Conservation (phyloP, 2,329 filamentous ascomycete species). For the Microdochium trichocladiopsis region DNA sequence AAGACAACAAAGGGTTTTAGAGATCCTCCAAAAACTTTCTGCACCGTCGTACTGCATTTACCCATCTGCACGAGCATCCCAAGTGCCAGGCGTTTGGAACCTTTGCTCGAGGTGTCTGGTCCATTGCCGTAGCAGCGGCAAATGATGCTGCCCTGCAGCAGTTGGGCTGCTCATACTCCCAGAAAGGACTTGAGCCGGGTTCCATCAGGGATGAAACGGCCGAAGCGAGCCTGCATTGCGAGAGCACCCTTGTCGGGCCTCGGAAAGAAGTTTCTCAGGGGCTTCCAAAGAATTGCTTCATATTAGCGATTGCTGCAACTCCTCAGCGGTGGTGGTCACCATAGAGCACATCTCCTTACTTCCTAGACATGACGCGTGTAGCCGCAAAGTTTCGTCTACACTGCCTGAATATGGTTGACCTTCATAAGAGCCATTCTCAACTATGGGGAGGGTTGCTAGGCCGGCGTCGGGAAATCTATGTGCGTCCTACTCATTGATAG, state of each 20-base stretch:
- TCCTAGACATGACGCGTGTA: no score
- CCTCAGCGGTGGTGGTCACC: no score
- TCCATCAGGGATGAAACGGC: not conserved
- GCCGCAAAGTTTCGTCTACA: no score
- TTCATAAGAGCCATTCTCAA: no score
- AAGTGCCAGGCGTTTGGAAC: not conserved
- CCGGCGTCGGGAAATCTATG: no score
- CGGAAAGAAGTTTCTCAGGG: not conserved
- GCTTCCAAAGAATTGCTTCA: not conserved
- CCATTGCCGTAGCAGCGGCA: not conserved
- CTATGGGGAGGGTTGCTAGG: no score
- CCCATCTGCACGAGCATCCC: not conserved
- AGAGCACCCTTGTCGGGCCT: not conserved
- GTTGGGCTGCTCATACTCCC: not conserved
- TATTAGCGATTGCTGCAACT: not conserved
- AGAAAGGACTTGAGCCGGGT: not conserved
- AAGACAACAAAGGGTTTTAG: not conserved
- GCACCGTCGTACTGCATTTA: not conserved
- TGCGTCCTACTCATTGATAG: no score
- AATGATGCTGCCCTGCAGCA: not conserved
- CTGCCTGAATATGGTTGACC: no score
- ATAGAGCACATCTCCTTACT: no score
- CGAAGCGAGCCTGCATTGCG: not conserved
- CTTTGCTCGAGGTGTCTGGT: not conserved
- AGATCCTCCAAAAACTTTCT: not conserved